Evolutionary conservation across 2,329 filamentous ascomycete genomes (phyloP), one percentile per base, ranked within the genome.

Genomic region (Aureobasidium namibiae): DNA sequence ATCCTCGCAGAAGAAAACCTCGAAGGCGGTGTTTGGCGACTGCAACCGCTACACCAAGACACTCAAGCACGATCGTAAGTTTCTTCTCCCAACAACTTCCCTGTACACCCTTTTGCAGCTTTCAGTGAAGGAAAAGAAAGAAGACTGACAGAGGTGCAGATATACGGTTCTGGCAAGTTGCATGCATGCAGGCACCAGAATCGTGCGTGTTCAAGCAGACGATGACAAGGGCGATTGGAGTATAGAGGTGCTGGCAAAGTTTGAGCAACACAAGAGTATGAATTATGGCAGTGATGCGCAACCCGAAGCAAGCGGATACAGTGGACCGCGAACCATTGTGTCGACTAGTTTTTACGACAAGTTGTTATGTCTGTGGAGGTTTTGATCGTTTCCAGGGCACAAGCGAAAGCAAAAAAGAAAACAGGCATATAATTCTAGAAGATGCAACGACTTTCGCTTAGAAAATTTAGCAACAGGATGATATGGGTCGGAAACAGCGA

Each of bases 261-360:
- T 95, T 67, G 87, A 90, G 65, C 88, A 92, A 69, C 91, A 96
- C 70, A 79, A 88, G 74, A 96, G 90, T 70, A 96, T 96, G 90
- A 96, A 95, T 67, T 97, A 97, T 70, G 92, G 87, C 7, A 89
- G 88, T 66, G 91, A 92, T 72, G 82, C 84, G 61, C 78, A 82
- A 64, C 79, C 11, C 18, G 67, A 63, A 18, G 50, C 26, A 1
- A 49, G 67, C 16, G 65, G 53, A 11, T 29, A 63, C n/a, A n/a
- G n/a, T n/a, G n/a, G n/a, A n/a, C n/a, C n/a, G 49, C 69, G 67
- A 60, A 73, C 76, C 21, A 81, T 85, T 65, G 76, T 90, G 1
- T 88, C 86, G 23, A 90, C 86, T 0, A 91, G 88, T 69, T 92
- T 91, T 65, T 91, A 91, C 64, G 88, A 91, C 70, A 83, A 80